A percentile compares a stretch with the other conserved stretches of the same genome.
Conservation (phyloP, 169 alveolate species). For the Cryptosporidium tyzzeri region DNA sequence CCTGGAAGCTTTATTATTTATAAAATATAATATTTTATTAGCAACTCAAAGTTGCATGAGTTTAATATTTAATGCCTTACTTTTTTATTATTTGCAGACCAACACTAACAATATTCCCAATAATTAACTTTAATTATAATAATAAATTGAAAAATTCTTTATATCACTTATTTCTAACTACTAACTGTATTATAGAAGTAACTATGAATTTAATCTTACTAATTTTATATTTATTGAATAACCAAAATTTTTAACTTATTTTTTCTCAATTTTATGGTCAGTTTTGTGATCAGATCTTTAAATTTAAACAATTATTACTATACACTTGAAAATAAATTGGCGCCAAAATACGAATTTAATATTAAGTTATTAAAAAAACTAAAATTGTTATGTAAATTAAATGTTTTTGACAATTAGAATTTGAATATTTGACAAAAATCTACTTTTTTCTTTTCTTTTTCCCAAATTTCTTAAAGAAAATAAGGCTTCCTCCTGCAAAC, state of each 20-base stretch:
- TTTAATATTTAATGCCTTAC: neutral
- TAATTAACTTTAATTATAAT: too few relatives aligned
- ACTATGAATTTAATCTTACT: neutral
- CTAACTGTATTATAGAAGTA: neutral
- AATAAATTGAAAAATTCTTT: too few relatives aligned
- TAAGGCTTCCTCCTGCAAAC: slow-evolving; percentile 36
- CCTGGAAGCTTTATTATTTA: neutral
- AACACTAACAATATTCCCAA: too few relatives aligned
- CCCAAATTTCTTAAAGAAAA: slow-evolving; percentile 16
- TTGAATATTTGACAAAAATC: neutral
- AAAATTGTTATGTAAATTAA: neutral
- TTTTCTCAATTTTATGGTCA: neutral
- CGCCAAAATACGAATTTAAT: neutral
- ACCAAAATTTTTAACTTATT: neutral
- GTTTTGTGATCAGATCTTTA: slow-evolving; percentile 59
- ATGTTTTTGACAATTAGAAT: neutral
- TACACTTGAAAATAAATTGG: neutral
- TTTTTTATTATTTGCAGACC: neutral
- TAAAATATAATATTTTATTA: too few relatives aligned
- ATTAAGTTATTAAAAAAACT: neutral
- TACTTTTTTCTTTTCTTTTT: slow-evolving; percentile 5
- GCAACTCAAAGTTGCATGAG: neutral
- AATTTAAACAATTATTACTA: neutral
- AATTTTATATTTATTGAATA: neutral
- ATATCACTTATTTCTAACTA: too few relatives aligned